Evolutionary conservation across 441 rosid species (phyloP), one percentile per base, ranked within the genome.

Genomic region (Adansonia rubrostipa): DNA sequence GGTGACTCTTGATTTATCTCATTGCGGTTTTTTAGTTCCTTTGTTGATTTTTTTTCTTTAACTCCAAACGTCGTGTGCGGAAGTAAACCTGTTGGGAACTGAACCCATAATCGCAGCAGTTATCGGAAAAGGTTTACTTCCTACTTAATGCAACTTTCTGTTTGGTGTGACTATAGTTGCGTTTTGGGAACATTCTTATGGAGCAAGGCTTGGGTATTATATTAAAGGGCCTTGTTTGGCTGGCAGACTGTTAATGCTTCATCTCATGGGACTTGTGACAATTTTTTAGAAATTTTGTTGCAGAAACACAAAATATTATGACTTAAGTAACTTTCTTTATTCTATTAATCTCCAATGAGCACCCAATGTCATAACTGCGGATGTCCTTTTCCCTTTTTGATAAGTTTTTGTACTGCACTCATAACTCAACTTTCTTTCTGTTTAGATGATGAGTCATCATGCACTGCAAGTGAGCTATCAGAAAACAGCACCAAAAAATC

Each of bases 371-470:
- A 2, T 33, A 53, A 0, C 36, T 33, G 15, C 4, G 13, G 53
- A 57, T 73, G 40, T 42, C 53, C 9, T 42, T 40, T 73, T 40
- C 6, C 33, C 33, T 45, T 40, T 33, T 62, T 63, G 44, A 14
- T 63, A 75, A 47, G 28, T 20, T 51, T 63, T 47, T 24, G 33
- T 48, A 33, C 36, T 77, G 45, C 75, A 63, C 61, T 77, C 40
- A 33, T 72, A 79, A 68, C 58, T 28, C 33, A 28, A 28, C 15
- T 76, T 65, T 54, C 77, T 20, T 82, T 81, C 60, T 68, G 4
- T 79, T 75, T 79, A 94, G 97, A 91, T 83, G 97, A 84, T 44
- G 90, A 82, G 28, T 85, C 89, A 33, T 67, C 93, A 42, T 53
- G 80, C 66, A 10, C 89, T 65, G 85, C 82, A 62, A 85, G 74